These are phyloP conservation scores for Camelina sativa DNA, from an alignment of 345 rosid species.

Conservation along the genomic window DNA sequence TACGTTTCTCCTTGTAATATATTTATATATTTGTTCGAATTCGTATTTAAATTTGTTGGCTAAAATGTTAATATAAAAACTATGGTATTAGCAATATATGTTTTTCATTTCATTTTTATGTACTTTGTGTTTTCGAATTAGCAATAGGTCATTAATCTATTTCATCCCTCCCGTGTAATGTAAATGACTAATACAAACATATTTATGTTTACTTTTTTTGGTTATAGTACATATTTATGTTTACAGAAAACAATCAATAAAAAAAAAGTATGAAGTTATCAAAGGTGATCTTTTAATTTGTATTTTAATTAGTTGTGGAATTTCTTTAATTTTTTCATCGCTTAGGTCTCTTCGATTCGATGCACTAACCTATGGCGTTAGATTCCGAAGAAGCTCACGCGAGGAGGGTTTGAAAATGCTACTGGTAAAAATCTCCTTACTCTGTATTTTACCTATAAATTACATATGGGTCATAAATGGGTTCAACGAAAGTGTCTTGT, in stretches of 20 bases:
- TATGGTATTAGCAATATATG: neutral
- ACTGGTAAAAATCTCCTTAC: neutral
- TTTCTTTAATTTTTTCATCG: too few relatives aligned
- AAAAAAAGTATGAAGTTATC: too few relatives aligned
- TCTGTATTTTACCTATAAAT: neutral
- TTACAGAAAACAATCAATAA: too few relatives aligned
- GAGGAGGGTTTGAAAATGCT: too few relatives aligned
- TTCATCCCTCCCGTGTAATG: too few relatives aligned
- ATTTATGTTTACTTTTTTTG: too few relatives aligned
- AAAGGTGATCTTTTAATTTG: too few relatives aligned
- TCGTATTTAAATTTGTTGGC: conserved; percentile 25
- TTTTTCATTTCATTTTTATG: neutral
- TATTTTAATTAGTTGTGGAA: too few relatives aligned
- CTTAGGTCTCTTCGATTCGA: too few relatives aligned
- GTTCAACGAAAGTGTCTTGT: neutral
- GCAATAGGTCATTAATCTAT: neutral
- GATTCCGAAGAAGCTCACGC: neutral
- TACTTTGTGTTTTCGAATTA: neutral
- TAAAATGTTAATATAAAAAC: conserved; percentile 21
- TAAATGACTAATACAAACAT: too few relatives aligned
- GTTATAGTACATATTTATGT: too few relatives aligned
- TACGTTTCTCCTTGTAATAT: conserved; percentile 22
- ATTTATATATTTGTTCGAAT: conserved; percentile 9
- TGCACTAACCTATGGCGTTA: neutral
- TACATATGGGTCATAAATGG: conserved; percentile 28